Base-by-base conservation (phyloP, 2,329 filamentous ascomycete species). In the Camillea tinctor region DNA sequence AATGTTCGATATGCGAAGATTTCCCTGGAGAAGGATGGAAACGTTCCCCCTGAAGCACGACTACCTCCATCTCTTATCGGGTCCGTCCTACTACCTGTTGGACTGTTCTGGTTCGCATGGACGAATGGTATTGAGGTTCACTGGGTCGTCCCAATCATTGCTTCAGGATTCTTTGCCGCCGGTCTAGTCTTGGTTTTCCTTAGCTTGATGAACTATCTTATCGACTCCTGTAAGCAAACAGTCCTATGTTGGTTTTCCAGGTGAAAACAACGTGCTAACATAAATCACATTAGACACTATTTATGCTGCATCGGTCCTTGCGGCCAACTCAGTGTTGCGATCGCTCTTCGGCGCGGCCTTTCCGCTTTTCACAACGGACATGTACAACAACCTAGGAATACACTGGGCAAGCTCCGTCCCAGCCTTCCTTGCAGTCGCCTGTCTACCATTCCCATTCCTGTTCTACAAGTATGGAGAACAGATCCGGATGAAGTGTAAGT, bases 331-430 rank as follows among this genome's bases (percentile, higher is more conserved):
- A 2, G 79, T 88, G 30, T 72, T 88, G 6, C 79, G 85, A 60
- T 84, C 81, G 0, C 63, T 84, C 6, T 85, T 88, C 59, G 84
- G 83, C 59, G 80, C 82, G 1, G 81, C 78, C 0, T 88, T 88
- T 71, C 85, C 84, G 0, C 75, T 88, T 1, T 87, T 87, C 70
- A 84, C 84, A 3, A 75, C 51, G 1, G 21, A 56, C 7, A 84
- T 84, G 81, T 85, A 83, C 69, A 21, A 77, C 8, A 76, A 80
- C 57, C 79, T 89, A 2, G 88, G 89, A 53, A 86, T 89, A 56
- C 88, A 92, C 75, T 93, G 90, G 90, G 90, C 88, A 0, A 85
- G 81, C 19, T 85, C 84, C 0, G 78, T 93, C 13, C 89, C 89
- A 0, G 91, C 86, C 0, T 93, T 93, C 75, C 76, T 93, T 2